phyloP scores from a whole-genome alignment of 2,329 filamentous ascomycete species.

The Drechslerella dactyloides region DNA sequence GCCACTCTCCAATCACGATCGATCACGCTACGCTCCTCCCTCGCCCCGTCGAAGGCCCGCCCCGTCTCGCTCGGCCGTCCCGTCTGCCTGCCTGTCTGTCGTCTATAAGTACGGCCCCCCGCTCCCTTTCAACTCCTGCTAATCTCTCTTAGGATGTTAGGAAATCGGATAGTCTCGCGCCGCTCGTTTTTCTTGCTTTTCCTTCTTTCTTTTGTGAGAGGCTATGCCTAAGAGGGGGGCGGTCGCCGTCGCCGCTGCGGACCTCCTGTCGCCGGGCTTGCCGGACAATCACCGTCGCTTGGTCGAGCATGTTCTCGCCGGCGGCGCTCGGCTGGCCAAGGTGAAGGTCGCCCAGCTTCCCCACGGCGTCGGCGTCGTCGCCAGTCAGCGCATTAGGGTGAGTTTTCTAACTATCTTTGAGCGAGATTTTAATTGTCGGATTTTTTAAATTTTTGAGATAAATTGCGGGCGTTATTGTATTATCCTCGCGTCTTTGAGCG shows the following conservation, averaged over 20 bases:
- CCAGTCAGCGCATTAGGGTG: slow-evolving; percentile 24
- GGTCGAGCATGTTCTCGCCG: slow-evolving; percentile 39
- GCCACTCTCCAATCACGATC: too few relatives aligned
- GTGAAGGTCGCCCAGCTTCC: slow-evolving; percentile 35
- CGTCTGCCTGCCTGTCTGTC: too few relatives aligned
- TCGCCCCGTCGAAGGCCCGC: too few relatives aligned
- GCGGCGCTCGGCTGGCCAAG: slow-evolving; percentile 31
- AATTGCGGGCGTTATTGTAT: too few relatives aligned
- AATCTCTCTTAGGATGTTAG: background rate
- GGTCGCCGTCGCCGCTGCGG: slow-evolving; percentile 5
- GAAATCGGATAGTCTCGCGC: background rate
- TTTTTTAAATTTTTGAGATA: too few relatives aligned
- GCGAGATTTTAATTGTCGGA: background rate
- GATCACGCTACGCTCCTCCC: too few relatives aligned
- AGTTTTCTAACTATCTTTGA: slow-evolving; percentile 3
- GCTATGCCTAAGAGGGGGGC: slow-evolving; percentile 33
- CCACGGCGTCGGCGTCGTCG: slow-evolving; percentile 39
- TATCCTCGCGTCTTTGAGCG: too few relatives aligned
- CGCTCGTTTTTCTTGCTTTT: too few relatives aligned
- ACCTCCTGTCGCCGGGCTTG: slow-evolving; percentile 23
- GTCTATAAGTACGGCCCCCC: too few relatives aligned
- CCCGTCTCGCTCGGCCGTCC: too few relatives aligned
- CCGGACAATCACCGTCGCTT: slow-evolving; percentile 17
- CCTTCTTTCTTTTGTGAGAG: too few relatives aligned
- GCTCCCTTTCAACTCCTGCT: too few relatives aligned